A percentile compares a stretch with the other conserved stretches of the same genome.
phyloP scores from a whole-genome alignment of 116 monocot genomes.

The Phalaenopsis hybrid region DNA sequence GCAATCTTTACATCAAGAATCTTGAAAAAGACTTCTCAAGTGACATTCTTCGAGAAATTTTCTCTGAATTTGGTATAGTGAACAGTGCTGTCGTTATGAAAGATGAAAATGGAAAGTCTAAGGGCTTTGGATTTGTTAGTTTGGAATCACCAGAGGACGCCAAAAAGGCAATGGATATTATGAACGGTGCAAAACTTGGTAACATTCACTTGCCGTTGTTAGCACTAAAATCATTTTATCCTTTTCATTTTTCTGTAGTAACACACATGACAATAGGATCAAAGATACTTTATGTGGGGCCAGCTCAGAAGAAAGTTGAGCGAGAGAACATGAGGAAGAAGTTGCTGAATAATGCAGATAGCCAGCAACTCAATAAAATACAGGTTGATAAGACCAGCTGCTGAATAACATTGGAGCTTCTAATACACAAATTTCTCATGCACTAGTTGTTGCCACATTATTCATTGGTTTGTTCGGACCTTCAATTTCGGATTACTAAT shows the following conservation, averaged over 20 bases:
- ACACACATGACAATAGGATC: constrained; percentile 23
- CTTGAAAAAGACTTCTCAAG: constrained; percentile 36
- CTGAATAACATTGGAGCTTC: too few species aligned
- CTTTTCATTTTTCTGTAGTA: neutral
- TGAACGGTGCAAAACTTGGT: constrained; percentile 53
- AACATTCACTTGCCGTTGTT: neutral
- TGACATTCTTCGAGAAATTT: constrained; percentile 28
- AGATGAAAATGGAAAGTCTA: constrained; percentile 38
- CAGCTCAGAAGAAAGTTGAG: constrained; percentile 39
- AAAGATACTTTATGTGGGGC: constrained; percentile 38
- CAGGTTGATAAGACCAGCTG: constrained; percentile 4
- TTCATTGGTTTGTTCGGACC: too few species aligned
- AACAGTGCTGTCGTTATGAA: constrained; percentile 34
- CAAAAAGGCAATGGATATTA: constrained; percentile 32
- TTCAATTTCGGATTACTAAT: too few species aligned
- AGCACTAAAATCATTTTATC: neutral
- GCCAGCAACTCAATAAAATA: neutral
- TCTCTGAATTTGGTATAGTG: constrained; percentile 48
- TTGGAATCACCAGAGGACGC: constrained; percentile 43
- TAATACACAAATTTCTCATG: too few species aligned
- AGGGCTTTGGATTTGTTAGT: constrained; percentile 60
- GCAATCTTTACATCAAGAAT: constrained; percentile 63
- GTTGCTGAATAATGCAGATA: constrained; percentile 5
- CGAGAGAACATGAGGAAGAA: constrained; percentile 20
- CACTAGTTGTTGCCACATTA: too few species aligned